Percentiles rank a stretch among this genome's conserved stretches.
Conservation (phyloP, 177 flowering plant species). For the Vitis hybrid region DNA sequence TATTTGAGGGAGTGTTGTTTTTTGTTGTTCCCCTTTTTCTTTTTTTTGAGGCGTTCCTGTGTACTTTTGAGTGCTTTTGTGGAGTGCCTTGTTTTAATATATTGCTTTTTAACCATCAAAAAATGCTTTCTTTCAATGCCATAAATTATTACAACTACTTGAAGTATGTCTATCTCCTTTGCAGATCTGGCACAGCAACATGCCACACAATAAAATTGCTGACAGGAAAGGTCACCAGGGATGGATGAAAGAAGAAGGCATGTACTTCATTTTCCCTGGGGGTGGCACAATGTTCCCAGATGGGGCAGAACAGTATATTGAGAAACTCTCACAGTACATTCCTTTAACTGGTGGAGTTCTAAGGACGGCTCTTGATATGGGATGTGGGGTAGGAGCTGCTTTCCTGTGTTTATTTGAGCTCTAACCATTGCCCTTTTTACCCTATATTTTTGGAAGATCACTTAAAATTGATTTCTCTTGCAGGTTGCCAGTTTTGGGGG, state of each 20-base stretch:
- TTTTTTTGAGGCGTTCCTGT: no score
- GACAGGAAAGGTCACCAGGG: slow-evolving; percentile 98
- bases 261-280: slow-evolving; percentile 86
- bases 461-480: slow-evolving; percentile 9
- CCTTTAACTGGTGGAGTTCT: slow-evolving; percentile 68
- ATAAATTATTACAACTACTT: no score
- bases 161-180: slow-evolving; percentile 3
- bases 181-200: slow-evolving; percentile 97
- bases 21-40: no score
- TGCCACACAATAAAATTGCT: slow-evolving; percentile 95
- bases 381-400: slow-evolving; percentile 83
- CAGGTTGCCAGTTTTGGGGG: slow-evolving; percentile 99
- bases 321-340: slow-evolving; percentile 84
- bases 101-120: no score
- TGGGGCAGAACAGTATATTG: slow-evolving; percentile 85
- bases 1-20: no score
- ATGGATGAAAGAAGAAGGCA: slow-evolving; percentile 94
- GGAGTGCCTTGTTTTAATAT: no score
- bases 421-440: not conserved
- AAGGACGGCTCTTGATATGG: slow-evolving; percentile 99
- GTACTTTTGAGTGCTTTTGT: no score
- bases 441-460: slow-evolving; percentile 3
- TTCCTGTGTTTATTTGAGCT: slow-evolving; percentile 6
- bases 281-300: slow-evolving; percentile 99
- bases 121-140: no score